Percentiles rank a stretch among this genome's conserved stretches.
These are phyloP conservation scores for Tetrapisispora fleetii DNA, from an alignment of 805 yeast species.

Conservation along the genomic window DNA sequence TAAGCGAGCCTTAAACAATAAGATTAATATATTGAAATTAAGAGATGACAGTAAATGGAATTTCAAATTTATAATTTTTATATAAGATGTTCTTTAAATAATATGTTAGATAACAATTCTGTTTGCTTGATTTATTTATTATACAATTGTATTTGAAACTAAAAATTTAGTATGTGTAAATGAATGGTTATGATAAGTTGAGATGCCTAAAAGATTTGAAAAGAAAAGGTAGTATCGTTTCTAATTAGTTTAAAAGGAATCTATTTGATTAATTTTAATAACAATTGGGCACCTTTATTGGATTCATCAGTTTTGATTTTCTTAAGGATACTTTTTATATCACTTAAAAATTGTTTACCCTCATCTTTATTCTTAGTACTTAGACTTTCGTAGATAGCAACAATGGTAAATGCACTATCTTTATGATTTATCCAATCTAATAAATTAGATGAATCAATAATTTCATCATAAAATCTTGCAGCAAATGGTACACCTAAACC, in stretches of 20 bases:
- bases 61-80: too few relatives aligned
- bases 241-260: not conserved
- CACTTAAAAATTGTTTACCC: slow-evolving; percentile 40
- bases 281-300: slow-evolving; percentile 58
- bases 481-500: slow-evolving; percentile 56
- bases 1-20: too few relatives aligned
- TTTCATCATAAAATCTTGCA: slow-evolving; percentile 39
- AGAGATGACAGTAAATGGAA: too few relatives aligned
- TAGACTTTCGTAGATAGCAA: slow-evolving; percentile 65
- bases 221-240: not conserved
- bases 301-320: slow-evolving; percentile 26
- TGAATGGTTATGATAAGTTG: not conserved
- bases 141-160: not conserved
- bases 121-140: not conserved
- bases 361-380: slow-evolving; percentile 33
- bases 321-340: slow-evolving; percentile 42
- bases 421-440: slow-evolving; percentile 59
- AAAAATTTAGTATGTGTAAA: not conserved
- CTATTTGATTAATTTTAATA: slow-evolving; percentile 31
- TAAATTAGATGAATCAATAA: slow-evolving; percentile 42
- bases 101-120: too few relatives aligned
- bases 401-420: slow-evolving; percentile 71
- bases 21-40: too few relatives aligned
- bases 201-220: not conserved
- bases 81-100: not conserved